Conservation (phyloP, 768 basidiomycete species). For the Amanita thiersii region DNA sequence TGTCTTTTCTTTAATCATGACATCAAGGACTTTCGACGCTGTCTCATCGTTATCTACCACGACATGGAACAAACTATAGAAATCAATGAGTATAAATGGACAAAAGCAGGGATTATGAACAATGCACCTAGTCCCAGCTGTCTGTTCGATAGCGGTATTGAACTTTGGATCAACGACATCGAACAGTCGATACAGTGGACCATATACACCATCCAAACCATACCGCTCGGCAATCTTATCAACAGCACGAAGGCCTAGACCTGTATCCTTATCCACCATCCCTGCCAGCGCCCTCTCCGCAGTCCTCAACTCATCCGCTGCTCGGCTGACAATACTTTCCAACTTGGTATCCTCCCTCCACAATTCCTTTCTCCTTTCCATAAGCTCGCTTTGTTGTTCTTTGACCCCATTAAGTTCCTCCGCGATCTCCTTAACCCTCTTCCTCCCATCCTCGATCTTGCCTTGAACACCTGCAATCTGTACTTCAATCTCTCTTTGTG, state of each 20-base stretch:
- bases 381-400: conserved; percentile 59
- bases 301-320: conserved; percentile 70
- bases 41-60: conserved; percentile 97
- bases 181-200: conserved; percentile 90
- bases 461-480: conserved; percentile 48
- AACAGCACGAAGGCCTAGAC: conserved; percentile 78
- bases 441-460: conserved; percentile 59
- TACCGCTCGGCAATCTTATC: conserved; percentile 75
- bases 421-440: conserved; percentile 43
- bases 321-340: conserved; percentile 66
- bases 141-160: conserved; percentile 89
- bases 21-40: conserved; percentile 81
- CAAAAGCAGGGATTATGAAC: background rate
- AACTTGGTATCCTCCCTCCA: conserved; percentile 95
- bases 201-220: conserved; percentile 78
- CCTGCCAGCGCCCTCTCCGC: conserved; percentile 73
- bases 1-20: conserved; percentile 89
- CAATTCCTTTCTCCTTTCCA: conserved; percentile 81
- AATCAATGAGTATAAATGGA: conserved; percentile 5
- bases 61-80: conserved; percentile 82
- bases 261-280: conserved; percentile 99
- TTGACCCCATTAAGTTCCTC: conserved; percentile 56
- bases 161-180: conserved; percentile 83
- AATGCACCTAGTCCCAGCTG: conserved; percentile 85
- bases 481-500: conserved; percentile 49